phyloP scores from a whole-genome alignment of 148 eudicot genomes.

The Polygonum maritimum region DNA sequence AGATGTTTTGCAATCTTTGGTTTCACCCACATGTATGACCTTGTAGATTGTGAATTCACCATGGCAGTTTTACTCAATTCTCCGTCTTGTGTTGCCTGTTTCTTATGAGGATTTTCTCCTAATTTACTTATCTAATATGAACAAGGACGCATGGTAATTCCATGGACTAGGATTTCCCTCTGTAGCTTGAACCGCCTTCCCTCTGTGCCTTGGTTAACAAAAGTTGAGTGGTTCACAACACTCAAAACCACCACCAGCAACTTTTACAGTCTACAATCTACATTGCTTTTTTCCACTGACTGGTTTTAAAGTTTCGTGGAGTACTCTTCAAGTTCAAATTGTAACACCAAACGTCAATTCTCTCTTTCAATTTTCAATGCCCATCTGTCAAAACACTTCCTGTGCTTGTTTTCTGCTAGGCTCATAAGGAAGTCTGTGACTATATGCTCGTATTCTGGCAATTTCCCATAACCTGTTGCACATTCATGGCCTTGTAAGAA shows the following conservation, averaged over 20 bases:
- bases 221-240: no score
- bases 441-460: conserved; percentile 90
- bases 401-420: conserved; percentile 40
- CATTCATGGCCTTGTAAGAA: not conserved
- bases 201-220: no score
- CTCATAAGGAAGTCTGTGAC: conserved; percentile 79
- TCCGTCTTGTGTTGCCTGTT: not conserved
- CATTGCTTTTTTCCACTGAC: not conserved
- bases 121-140: not conserved
- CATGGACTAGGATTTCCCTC: no score
- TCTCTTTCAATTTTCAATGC: not conserved
- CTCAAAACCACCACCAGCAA: no score
- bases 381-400: conserved; percentile 11
- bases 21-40: not conserved
- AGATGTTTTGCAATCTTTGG: not conserved
- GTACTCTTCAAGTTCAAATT: not conserved
- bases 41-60: not conserved
- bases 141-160: no score
- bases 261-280: not conserved
- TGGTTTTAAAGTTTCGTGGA: not conserved
- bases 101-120: not conserved
- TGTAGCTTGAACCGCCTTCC: no score
- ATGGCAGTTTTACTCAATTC: not conserved
- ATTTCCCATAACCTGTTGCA: conserved; percentile 78
- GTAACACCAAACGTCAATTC: not conserved